Base-by-base conservation (phyloP, 805 yeast species). In the Hanseniaspora guilliermondii region DNA sequence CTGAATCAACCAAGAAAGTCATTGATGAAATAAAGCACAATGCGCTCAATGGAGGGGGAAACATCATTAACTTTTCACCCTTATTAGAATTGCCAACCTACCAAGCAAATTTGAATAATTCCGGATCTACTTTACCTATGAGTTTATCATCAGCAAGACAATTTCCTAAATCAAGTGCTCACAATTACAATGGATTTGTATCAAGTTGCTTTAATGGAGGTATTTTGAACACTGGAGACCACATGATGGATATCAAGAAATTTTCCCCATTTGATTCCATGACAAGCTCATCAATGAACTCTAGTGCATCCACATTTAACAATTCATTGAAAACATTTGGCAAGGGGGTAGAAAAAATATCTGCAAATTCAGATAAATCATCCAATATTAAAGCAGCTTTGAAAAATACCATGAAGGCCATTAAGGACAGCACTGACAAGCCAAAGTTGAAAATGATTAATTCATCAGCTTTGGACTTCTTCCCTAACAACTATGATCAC, bases 1-100 rank as follows among this genome's bases (percentile, higher is more conserved):
- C 56, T n/a, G 49, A 42, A 25, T 53, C 56, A 2, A 53, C 56
- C 11, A 48, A 17, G 16, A 46, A 36, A 12, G 53, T 49, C 1
- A 44, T 53, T 22, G 56, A 53, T 41, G 53, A 53, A 22, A 53
- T 53, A 9, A 53, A 44, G 17, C 44, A 53, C 6, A 50, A 47
- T 24, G 56, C 52, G 0, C 24, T 53, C 4, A 53, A 53, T 41
- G 42, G 47, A 16, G 11, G 8, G 12, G 38, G 22, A 16, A 41
- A 40, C 16, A 47, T 53, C n/a, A 12, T 30, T 4, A 41, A 38
- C 5, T 53, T 53, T 40, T 53, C 56, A 7, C 56, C 56, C 27
- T 30, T 39, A 5, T 3, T 38, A 9, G 52, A 48, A 12, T n/a
- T 25, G 1, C 24, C 11, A 6, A 21, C 8, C 12, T 16, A 37